Base-by-base conservation (phyloP, 352 stramenopile genomes). In the Pythium plurisporium region DNA sequence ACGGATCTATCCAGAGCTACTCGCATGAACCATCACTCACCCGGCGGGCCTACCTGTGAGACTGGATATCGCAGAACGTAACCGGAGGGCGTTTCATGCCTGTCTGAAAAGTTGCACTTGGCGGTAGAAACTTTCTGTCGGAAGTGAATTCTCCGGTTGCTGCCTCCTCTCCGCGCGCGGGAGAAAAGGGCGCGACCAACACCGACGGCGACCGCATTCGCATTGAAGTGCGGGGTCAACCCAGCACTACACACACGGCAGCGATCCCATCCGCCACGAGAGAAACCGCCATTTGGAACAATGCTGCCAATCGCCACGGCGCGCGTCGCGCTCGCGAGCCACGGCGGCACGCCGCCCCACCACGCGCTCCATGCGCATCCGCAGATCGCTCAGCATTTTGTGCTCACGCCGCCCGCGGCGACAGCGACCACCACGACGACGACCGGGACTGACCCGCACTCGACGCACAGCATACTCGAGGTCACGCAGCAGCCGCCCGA, bases 401-500 rank as follows among this genome's bases (percentile, higher is more conserved):
- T 49, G 41, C 37, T 60, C 26, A 50, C 58, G 36, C 51, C 57
- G 48, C 12, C 36, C 6, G 27, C 37, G 3, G 14, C 19, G 19
- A 12, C 38, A 20, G 38, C 15, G n/a, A n/a, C n/a, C n/a, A n/a
- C n/a, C 14, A 12, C 14, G 14, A 14, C 19, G 20, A n/a, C 48
- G n/a, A 17, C 30, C 0, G n/a, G 12, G 12, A 51, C 17, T 12
- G 59, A 58, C 23, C 41, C 10, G 26, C 37, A 55, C 49, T 38
- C 57, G 33, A 50, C 33, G 3, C 61, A 80, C 34, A 69, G 60
- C 17, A 58, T 66, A 46, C 58, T 90, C 6, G 70, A 78, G 57
- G 73, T 91, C 46, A 64, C 64, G 26, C 66, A 77, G 62, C 78
- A 91, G 51, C 81, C 81, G 34, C 81, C 81, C 0, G 52, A 66